Evolutionary conservation across 108 stramenopile species (phyloP), one percentile per base, ranked within the genome.

Genomic region (Nitzschia putrida): DNA sequence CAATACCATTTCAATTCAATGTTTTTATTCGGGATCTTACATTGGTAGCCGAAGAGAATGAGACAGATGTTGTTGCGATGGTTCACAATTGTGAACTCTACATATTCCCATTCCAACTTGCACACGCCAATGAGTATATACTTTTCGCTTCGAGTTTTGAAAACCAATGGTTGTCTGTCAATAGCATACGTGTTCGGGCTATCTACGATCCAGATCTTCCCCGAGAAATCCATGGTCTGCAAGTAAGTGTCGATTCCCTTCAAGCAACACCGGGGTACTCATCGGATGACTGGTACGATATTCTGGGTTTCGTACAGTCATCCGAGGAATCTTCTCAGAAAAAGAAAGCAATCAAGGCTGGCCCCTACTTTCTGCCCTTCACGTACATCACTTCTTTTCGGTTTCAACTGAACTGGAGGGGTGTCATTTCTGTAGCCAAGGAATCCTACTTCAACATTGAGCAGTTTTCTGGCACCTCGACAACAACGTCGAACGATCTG

Each of bases 331-430:
- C 61, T 64, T 23, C 34, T 24, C 8, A 26, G 23, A 38, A 13
- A 3, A 66, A 10, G 37, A 52, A 16, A 34, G 39, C 12, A 7
- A 24, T 12, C 3, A 9, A 53, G 25, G 12, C 50, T 18, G 24
- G 7, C 10, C 52, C 52, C 26, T 53, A 25, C 52, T 53, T 14
- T n/a, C 65, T 66, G 12, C 65, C 65, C 8, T 39, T 34, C 52
- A 53, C 53, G 52, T 66, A 53, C 25, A 38, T 66, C n/a, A 26
- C 65, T n/a, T 34, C 50, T 24, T 66, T 66, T 51, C 29, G 7
- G 26, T 53, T 66, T 18, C 50, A 53, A 14, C 34, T 66, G 24
- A 53, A 18, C 37, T 66, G 50, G 65, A 66, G 34, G 13, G 65
- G 65, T 14, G n/a, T 66, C n/a, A 18, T 66, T 23, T 18, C 39